phyloP scores from a whole-genome alignment of 140 eudicot genomes.

The Erigeron philadelphicus region DNA sequence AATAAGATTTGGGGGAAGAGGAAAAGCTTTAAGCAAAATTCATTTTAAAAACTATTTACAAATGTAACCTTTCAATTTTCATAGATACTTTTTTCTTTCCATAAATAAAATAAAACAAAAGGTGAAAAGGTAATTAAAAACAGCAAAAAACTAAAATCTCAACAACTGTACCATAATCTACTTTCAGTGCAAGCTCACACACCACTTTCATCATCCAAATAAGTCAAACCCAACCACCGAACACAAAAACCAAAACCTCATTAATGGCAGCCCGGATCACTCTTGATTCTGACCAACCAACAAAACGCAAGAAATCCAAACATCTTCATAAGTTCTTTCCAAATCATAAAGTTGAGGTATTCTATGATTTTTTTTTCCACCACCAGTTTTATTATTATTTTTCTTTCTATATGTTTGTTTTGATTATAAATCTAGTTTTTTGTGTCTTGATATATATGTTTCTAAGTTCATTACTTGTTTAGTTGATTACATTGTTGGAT shows the following conservation, averaged over 20 bases:
- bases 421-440: background rate
- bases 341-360: constrained; percentile 1
- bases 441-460: background rate
- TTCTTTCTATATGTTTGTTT: background rate
- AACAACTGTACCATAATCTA: no score
- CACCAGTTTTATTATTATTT: background rate
- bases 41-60: no score
- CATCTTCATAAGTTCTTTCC: constrained; percentile 10
- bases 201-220: background rate
- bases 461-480: background rate
- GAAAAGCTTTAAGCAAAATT: no score
- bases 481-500: background rate
- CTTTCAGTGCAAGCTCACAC: no score
- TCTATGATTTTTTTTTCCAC: background rate
- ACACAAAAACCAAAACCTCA: background rate
- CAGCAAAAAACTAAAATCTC: no score
- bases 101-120: no score
- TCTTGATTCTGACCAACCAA: background rate
- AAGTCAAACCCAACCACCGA: background rate
- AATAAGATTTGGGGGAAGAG: no score
- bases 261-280: constrained; percentile 4
- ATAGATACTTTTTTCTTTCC: no score
- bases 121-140: no score
- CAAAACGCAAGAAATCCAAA: constrained; percentile 3
- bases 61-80: no score